A percentile compares a stretch with the other conserved stretches of the same genome.
phyloP scores from a whole-genome alignment of 2,329 filamentous ascomycete species.

The Fusarium anthophilum region DNA sequence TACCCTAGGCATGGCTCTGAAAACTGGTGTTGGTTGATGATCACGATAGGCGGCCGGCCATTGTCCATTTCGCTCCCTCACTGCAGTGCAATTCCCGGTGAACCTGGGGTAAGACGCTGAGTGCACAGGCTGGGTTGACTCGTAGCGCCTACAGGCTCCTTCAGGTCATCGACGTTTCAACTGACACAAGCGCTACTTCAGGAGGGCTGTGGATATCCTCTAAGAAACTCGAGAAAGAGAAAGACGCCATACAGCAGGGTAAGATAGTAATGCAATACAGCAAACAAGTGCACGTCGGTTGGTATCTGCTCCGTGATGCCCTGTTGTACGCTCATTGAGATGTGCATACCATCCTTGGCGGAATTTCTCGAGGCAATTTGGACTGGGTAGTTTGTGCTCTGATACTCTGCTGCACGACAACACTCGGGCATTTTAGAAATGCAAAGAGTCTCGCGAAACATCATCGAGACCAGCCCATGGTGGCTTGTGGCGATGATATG shows the following conservation, averaged over 20 bases:
- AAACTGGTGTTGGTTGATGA: slow-evolving; percentile 17
- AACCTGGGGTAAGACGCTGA: slow-evolving; percentile 24
- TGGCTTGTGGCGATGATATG: slow-evolving; percentile 27
- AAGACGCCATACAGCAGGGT: slow-evolving; percentile 15
- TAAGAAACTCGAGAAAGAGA: neutral
- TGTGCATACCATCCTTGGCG: slow-evolving; percentile 9
- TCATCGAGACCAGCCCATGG: neutral
- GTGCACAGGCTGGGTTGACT: slow-evolving; percentile 26
- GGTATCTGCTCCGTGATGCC: slow-evolving; percentile 1
- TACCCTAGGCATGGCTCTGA: slow-evolving; percentile 8
- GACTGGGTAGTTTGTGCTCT: neutral
- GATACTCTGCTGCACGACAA: neutral
- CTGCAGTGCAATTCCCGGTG: slow-evolving; percentile 16
- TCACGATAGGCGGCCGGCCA: slow-evolving; percentile 33
- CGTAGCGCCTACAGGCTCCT: slow-evolving; percentile 12
- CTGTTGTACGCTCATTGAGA: slow-evolving; percentile 3
- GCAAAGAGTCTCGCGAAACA: neutral
- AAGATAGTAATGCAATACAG: slow-evolving; percentile 1
- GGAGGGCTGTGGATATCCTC: slow-evolving; percentile 2
- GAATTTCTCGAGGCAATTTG: slow-evolving; percentile 20
- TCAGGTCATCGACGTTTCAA: slow-evolving; percentile 22
- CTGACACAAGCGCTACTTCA: slow-evolving; percentile 29
- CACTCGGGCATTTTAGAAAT: slow-evolving; percentile 1
- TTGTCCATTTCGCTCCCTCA: slow-evolving; percentile 10
- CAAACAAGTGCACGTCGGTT: slow-evolving; percentile 18